Percentiles rank a stretch among this genome's conserved stretches.
These are phyloP conservation scores for Ambrosiella cleistominuta DNA, from an alignment of 2,329 filamentous ascomycete species.

Conservation along the genomic window DNA sequence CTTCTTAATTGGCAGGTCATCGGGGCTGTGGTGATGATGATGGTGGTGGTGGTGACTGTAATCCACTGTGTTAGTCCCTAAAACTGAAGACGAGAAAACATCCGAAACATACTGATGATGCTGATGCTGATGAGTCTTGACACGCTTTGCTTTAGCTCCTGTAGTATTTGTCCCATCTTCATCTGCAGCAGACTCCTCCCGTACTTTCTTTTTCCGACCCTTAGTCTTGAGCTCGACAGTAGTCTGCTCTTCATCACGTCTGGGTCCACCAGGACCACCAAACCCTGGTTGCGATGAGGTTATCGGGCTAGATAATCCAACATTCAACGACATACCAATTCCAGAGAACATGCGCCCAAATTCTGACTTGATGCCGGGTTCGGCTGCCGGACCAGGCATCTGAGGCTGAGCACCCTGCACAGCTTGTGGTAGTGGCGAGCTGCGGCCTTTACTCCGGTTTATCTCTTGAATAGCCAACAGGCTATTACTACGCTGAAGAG, in stretches of 20 bases:
- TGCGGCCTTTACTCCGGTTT: constrained; percentile 56
- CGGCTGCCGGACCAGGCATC: constrained; percentile 57
- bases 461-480: constrained; percentile 66
- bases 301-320: constrained; percentile 34
- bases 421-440: constrained; percentile 80
- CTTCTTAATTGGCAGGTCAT: constrained; percentile 18
- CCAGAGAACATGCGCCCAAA: constrained; percentile 90
- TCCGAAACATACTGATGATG: constrained; percentile 43
- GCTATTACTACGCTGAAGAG: constrained; percentile 24
- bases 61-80: constrained; percentile 9
- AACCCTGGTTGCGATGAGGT: constrained; percentile 22
- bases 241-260: constrained; percentile 35
- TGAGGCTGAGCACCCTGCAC: constrained; percentile 82
- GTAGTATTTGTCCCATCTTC: constrained; percentile 51
- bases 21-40: constrained; percentile 41
- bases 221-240: constrained; percentile 24
- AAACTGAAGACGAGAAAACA: neutral
- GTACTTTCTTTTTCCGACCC: constrained; percentile 47
- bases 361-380: constrained; percentile 84
- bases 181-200: constrained; percentile 53
- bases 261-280: constrained; percentile 19
- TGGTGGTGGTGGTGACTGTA: constrained; percentile 25
- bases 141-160: constrained; percentile 44
- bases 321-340: constrained; percentile 46
- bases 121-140: constrained; percentile 47